Evolutionary conservation across 306 rosid species (phyloP), one percentile per base, ranked within the genome.

Genomic region (Trifolium subterraneum): DNA sequence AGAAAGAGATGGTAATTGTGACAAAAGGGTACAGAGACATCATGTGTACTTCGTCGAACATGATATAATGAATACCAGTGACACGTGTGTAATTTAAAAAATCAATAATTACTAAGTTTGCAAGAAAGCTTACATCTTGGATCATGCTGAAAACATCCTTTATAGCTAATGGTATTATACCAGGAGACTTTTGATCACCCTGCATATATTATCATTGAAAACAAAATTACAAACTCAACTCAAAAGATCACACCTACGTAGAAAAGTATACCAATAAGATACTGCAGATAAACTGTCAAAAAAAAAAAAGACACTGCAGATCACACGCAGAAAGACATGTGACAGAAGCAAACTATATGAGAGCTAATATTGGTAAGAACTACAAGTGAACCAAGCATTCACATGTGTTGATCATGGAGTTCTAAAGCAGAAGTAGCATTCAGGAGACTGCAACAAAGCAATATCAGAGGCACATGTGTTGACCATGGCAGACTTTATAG

Each of bases 61-160:
- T 29, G 64, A 14, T 55, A 66, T 44, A 62, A 75, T 51, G 67
- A 77, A 54, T 73, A 67, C 45, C 25, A 64, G 18, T 51, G 33
- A 42, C 55, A 39, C 22, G 10, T 51, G 38, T 38, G 31, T 23
- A 58, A 39, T 47, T 76, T 61, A 45, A 65, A 68, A 25, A 72
- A 23, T 50, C 63, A 77, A 51, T 10, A 72, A 67, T 27, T 70
- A 71, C 7, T 13, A 15, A 71, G 74, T 72, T 73, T 4, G 64
- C 14, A 66, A 51, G 78, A 78, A 72, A 63, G 70, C 97, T 88
- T 85, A 95, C 99, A 86, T 95, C 99, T 86, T 95, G 99, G 67
- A 95, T 92, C 65, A 92, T 95, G 84, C 96, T 87, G 84, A 95
- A 95, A 73, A 95, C 99, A 74, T 95, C 99, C 83, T 95, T 95